Conservation (phyloP, 495 filamentous ascomycete genomes). For the Tetracladium setigerum region DNA sequence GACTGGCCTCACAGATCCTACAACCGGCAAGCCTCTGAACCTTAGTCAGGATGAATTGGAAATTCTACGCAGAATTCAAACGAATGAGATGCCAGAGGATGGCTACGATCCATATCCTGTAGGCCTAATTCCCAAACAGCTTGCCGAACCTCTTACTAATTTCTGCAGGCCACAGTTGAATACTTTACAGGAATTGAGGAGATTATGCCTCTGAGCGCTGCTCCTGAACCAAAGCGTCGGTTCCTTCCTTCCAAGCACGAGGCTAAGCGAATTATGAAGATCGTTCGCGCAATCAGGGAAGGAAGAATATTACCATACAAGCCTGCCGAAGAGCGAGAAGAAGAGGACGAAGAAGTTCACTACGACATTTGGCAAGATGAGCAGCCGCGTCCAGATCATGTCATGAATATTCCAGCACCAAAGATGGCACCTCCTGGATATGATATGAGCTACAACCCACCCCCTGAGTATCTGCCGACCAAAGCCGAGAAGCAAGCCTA, state of each 20-base stretch:
- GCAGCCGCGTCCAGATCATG: constrained; percentile 68
- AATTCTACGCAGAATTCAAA: constrained; percentile 78
- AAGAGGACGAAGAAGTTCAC: constrained; percentile 54
- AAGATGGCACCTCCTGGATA: constrained; percentile 92
- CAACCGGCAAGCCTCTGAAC: constrained; percentile 85
- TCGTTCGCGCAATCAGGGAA: constrained; percentile 90
- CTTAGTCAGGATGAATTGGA: constrained; percentile 84
- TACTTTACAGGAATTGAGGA: constrained; percentile 88
- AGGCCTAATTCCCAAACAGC: constrained; percentile 14
- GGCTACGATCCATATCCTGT: constrained; percentile 85
- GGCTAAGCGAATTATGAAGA: constrained; percentile 94
- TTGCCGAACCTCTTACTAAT: constrained; percentile 9
- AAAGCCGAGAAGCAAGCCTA: constrained; percentile 78
- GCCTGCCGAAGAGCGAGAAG: constrained; percentile 54
- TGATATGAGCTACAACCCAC: constrained; percentile 94
- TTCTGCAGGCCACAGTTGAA: constrained; percentile 66
- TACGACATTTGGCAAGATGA: constrained; percentile 97
- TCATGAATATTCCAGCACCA: constrained; percentile 94
- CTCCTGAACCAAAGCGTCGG: constrained; percentile 90
- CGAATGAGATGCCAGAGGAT: constrained; percentile 81
- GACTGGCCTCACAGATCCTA: constrained; percentile 90
- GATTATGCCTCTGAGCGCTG: constrained; percentile 88
- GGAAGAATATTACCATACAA: constrained; percentile 90
- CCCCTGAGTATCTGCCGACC: constrained; percentile 85
- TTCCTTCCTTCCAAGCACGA: constrained; percentile 98